These are phyloP conservation scores for Ceratocystis cacaofunesta DNA, from an alignment of 2,329 filamentous ascomycete species.

Conservation along the genomic window DNA sequence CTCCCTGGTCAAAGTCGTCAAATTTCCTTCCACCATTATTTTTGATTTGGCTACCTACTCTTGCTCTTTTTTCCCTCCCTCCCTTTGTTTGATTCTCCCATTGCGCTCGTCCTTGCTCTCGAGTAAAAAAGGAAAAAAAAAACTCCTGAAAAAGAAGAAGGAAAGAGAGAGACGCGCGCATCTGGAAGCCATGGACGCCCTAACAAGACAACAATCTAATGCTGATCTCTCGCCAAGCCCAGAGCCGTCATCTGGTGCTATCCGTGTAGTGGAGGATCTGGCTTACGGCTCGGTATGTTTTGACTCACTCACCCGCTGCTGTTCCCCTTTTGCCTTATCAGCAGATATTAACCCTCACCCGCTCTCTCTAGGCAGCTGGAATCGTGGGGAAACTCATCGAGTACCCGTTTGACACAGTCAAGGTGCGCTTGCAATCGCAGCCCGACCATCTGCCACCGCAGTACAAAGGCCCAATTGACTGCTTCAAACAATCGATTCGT, in stretches of 20 bases:
- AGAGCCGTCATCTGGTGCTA: constrained; percentile 28
- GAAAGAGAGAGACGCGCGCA: background rate
- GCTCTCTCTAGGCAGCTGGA: constrained; percentile 50
- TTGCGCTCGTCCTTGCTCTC: background rate
- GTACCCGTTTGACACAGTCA: constrained; percentile 97
- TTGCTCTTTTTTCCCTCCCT: background rate
- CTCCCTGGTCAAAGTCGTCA: background rate
- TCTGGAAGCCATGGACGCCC: constrained; percentile 8
- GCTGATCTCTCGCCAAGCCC: background rate
- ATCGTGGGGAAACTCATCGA: constrained; percentile 91
- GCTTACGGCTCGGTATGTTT: constrained; percentile 65
- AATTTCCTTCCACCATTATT: background rate
- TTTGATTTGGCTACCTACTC: background rate
- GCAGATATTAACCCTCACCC: background rate
- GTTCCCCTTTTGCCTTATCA: background rate
- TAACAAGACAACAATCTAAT: background rate
- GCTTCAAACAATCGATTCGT: constrained; percentile 73
- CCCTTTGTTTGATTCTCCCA: background rate
- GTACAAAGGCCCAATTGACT: constrained; percentile 80
- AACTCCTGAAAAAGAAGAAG: no score
- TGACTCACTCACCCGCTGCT: background rate
- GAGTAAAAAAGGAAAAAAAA: no score
- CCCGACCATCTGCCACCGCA: constrained; percentile 66
- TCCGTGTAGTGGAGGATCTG: constrained; percentile 54
- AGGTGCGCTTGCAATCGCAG: constrained; percentile 94